These are phyloP conservation scores for Chlorociboria aeruginascens DNA, from an alignment of 495 filamentous ascomycete genomes.

Conservation along the genomic window DNA sequence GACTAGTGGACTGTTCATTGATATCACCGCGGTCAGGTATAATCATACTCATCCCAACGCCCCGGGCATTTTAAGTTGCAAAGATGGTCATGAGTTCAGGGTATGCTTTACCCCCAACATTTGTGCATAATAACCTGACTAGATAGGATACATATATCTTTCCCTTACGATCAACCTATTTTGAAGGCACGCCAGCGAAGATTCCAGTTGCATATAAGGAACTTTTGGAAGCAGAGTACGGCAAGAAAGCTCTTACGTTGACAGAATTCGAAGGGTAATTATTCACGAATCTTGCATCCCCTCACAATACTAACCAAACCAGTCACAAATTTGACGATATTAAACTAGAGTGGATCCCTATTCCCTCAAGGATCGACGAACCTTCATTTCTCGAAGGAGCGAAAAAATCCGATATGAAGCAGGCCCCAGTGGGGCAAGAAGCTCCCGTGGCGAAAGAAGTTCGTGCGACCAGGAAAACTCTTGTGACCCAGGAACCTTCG, in stretches of 20 bases:
- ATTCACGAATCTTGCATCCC: not conserved
- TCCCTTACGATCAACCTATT: conserved; percentile 36
- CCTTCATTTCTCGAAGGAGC: no score
- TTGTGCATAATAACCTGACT: no score
- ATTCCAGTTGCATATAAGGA: conserved; percentile 51
- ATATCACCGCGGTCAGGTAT: conserved; percentile 65
- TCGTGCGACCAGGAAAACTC: no score
- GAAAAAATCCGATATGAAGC: no score
- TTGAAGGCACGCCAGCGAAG: conserved; percentile 47
- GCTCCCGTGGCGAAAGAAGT: no score
- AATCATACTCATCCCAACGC: conserved; percentile 39
- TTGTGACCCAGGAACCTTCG: no score
- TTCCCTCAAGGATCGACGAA: no score
- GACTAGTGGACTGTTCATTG: conserved; percentile 68
- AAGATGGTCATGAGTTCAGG: conserved; percentile 29
- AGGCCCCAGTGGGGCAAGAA: no score
- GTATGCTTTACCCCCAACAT: conserved; percentile 12
- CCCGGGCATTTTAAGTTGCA: conserved; percentile 28
- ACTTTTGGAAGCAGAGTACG: conserved; percentile 50
- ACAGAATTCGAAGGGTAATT: conserved; percentile 13
- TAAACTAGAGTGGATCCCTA: conserved; percentile 24
- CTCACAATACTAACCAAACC: not conserved
- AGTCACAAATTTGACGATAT: conserved; percentile 30
- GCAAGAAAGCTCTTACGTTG: conserved; percentile 32
- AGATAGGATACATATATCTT: conserved; percentile 27